Base-by-base conservation (phyloP, 2,329 filamentous ascomycete genomes). In the Sclerotinia subarctica region DNA sequence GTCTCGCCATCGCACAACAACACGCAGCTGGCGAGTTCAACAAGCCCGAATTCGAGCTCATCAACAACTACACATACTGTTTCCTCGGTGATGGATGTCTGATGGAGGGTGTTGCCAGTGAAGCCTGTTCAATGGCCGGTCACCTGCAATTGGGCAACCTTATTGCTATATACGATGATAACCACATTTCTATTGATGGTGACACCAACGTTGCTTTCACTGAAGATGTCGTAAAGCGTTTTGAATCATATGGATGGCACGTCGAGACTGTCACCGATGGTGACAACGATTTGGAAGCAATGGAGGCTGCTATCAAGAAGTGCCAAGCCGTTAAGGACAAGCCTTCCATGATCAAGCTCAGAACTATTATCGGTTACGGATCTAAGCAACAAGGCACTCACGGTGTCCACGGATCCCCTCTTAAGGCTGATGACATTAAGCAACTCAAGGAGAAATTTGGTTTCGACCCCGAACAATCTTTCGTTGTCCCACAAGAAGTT, bases 51-150 rank as follows among this genome's bases (percentile, higher is more conserved):
- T 98, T 90, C 81, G 89, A 93, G 74, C 83, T 99, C 68, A 83
- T 96, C 82, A 90, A 96, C 88, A 97, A 98, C 90, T 88, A 97
- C 88, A 99, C 95, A 79, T 99, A 94, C 84, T 84, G 81, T 82
- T 97, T 98, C 88, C 92, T 99, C 79, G 95, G 95, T 80, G 95
- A 99, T 85, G 95, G 95, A 74, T 99, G 95, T 83, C 88, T 96
- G 82, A 96, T 96, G 94, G 95, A 99, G 86, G 95, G 95, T 86
- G 87, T 99, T 84, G 93, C 95, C 74, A 88, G 88, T 78, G 95
- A 99, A 85, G 94, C 95, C 77, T 92, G 86, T 75, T 97, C 93
- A 70, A 86, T 93, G 75, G 95, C 95, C 75, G 95, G 95, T 78
- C 95, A 99, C 85, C 87, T 98, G 81, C 91, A 98, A 87, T 89